Conservation (phyloP, 2,329 filamentous ascomycete species). For the Tolypocladium amazonense region DNA sequence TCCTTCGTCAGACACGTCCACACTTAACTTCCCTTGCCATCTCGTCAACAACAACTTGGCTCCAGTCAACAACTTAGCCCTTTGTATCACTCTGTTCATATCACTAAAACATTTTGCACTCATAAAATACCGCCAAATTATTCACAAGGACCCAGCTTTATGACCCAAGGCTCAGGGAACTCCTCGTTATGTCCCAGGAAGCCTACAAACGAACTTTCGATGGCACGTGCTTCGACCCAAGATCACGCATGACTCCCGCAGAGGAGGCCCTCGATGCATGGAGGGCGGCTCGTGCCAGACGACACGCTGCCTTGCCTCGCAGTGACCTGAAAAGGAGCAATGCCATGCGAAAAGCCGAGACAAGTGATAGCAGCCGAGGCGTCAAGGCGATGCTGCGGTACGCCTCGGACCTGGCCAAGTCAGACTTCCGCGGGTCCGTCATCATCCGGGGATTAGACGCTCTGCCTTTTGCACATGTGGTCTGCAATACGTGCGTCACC, state of each 20-base stretch:
- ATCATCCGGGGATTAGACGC: neutral
- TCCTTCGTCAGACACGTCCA: neutral
- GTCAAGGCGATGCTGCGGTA: neutral
- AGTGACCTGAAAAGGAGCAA: neutral
- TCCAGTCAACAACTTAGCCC: too few species aligned
- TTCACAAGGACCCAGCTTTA: neutral
- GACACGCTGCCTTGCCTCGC: neutral
- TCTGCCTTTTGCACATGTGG: neutral
- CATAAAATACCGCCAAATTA: neutral
- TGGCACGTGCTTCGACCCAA: neutral
- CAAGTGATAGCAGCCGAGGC: neutral
- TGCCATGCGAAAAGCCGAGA: neutral
- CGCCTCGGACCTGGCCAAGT: neutral
- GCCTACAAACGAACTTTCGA: neutral
- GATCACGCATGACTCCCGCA: neutral
- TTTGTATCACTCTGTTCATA: too few species aligned
- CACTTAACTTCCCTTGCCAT: neutral
- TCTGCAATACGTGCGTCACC: neutral
- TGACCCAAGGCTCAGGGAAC: neutral
- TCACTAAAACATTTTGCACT: neutral
- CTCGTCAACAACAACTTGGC: neutral
- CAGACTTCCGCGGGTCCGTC: neutral
- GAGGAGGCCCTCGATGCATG: neutral
- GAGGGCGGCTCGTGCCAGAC: neutral
- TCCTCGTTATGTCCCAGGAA: neutral